phyloP scores from a whole-genome alignment of 352 stramenopile genomes.

The Globisporangium abappressorium region DNA sequence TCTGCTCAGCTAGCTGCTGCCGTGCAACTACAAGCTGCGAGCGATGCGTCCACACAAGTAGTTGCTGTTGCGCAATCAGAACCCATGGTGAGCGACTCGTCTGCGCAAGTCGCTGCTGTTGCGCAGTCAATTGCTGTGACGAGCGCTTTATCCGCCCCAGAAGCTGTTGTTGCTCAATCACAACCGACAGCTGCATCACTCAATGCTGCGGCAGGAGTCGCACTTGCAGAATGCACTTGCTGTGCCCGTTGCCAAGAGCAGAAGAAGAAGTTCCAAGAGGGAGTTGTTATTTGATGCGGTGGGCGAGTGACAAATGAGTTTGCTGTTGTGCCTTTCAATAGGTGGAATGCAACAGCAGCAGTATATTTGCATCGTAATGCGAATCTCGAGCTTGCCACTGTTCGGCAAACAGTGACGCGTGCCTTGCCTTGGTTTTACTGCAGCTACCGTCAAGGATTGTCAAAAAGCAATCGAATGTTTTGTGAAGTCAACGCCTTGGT shows the following conservation, averaged over 20 bases:
- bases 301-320: neutral
- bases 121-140: neutral
- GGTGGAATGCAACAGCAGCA: neutral
- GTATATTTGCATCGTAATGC: neutral
- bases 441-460: neutral
- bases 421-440: neutral
- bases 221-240: neutral
- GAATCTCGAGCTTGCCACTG: neutral
- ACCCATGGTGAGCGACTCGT: neutral
- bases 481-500: no score
- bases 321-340: neutral
- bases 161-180: neutral
- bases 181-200: neutral
- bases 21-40: neutral
- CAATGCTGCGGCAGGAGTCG: neutral
- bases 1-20: neutral
- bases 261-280: slow-evolving; percentile 3
- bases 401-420: neutral
- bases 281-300: neutral
- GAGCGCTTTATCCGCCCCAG: neutral
- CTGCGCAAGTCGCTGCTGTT: neutral
- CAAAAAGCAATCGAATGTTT: no score
- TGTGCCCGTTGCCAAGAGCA: slow-evolving; percentile 3
- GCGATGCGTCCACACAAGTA: neutral
- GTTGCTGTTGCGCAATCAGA: neutral